phyloP scores from a whole-genome alignment of 495 filamentous ascomycete species.

The Aspergillus incahuasiensis region DNA sequence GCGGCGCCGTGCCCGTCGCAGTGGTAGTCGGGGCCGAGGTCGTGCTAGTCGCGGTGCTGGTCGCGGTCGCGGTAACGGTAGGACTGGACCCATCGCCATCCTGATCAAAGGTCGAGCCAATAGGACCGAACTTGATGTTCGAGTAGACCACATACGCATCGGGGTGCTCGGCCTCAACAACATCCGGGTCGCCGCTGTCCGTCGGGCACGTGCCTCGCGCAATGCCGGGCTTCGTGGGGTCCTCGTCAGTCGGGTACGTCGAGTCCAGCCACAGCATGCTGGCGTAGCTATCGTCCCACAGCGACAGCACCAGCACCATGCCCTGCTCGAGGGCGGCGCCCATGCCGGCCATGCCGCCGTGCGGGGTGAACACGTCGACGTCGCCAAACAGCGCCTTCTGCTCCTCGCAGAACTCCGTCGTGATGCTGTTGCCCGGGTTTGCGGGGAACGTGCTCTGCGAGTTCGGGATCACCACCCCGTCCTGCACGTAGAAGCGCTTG shows the following conservation, averaged over 20 bases:
- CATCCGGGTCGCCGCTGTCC: slow-evolving; percentile 54
- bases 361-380: slow-evolving; percentile 48
- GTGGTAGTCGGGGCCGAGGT: slow-evolving; percentile 14
- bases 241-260: slow-evolving; percentile 56
- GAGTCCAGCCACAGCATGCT: slow-evolving; percentile 82
- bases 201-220: slow-evolving; percentile 61
- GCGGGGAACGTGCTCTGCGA: slow-evolving; percentile 48
- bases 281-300: slow-evolving; percentile 69
- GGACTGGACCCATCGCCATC: slow-evolving; percentile 8
- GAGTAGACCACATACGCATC: slow-evolving; percentile 59
- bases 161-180: slow-evolving; percentile 52
- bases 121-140: slow-evolving; percentile 65
- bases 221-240: slow-evolving; percentile 51
- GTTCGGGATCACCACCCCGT: slow-evolving; percentile 58
- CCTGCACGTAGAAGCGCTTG: slow-evolving; percentile 68
- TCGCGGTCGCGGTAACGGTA: neutral
- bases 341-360: slow-evolving; percentile 58
- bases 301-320: slow-evolving; percentile 67
- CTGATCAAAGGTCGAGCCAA: slow-evolving; percentile 54
- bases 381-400: slow-evolving; percentile 62
- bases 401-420: slow-evolving; percentile 53
- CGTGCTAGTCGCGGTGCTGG: slow-evolving; percentile 19
- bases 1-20: slow-evolving; percentile 18
- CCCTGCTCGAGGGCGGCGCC: slow-evolving; percentile 48
- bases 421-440: slow-evolving; percentile 55